Evolutionary conservation across 1,284 basidiomycete species (phyloP).

Genomic region (Rhodotorula sp.): DNA sequence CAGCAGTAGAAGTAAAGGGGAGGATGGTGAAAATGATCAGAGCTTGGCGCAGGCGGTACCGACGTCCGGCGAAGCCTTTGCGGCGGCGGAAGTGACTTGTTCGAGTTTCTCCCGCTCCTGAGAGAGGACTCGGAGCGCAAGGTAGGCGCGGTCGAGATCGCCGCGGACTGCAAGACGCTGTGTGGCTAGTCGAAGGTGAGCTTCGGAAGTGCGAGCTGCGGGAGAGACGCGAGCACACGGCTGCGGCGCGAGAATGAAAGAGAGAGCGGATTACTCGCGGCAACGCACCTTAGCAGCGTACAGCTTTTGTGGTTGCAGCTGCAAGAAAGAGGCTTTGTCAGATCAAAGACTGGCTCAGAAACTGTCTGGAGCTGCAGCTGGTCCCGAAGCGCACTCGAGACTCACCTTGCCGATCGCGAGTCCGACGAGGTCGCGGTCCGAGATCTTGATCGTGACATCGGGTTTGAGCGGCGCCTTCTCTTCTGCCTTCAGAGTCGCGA

Average conservation of each 20-base stretch:
- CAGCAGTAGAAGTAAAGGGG: no score
- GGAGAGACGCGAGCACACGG: neutral
- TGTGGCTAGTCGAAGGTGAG: neutral
- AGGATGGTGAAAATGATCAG: no score
- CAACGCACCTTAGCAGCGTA: slow-evolving; percentile 28
- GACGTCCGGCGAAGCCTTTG: no score
- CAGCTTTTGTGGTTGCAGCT: slow-evolving; percentile 29
- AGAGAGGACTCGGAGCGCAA: slow-evolving; percentile 13
- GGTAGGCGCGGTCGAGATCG: slow-evolving; percentile 22
- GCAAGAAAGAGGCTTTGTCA: neutral
- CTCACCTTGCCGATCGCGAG: slow-evolving; percentile 25
- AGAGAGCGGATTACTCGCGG: no score
- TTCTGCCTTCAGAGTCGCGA: neutral
- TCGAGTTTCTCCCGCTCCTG: slow-evolving; percentile 23
- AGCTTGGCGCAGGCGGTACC: no score
- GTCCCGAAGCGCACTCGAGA: neutral
- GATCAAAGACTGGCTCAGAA: no score
- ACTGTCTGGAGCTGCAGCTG: neutral
- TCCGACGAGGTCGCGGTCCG: slow-evolving; percentile 27
- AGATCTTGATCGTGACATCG: slow-evolving; percentile 22
- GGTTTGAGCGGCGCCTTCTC: slow-evolving; percentile 25
- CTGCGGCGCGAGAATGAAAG: neutral
- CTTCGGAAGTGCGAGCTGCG: neutral
- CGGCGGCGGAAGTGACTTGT: neutral
- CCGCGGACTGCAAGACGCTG: slow-evolving; percentile 25